Conservation (phyloP, 2,329 filamentous ascomycete species). For the Allantophomopsis lycopodina region DNA sequence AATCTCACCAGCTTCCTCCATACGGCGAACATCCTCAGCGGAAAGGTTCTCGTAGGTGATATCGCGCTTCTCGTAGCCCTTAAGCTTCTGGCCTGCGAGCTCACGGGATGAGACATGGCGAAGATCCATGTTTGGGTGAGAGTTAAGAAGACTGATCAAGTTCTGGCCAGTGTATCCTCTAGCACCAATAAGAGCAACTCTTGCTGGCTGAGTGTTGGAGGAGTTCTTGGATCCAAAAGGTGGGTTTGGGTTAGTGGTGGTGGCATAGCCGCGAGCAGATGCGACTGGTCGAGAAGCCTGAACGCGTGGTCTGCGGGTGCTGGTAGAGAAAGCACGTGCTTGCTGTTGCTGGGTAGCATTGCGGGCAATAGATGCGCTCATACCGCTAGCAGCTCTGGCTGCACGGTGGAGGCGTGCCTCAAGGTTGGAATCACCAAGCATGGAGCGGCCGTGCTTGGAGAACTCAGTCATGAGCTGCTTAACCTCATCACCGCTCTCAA, state of each 20-base stretch:
- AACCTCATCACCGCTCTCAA: constrained; percentile 70
- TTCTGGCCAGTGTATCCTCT: constrained; percentile 91
- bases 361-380: constrained; percentile 32
- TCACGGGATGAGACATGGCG: constrained; percentile 88
- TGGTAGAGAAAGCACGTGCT: constrained; percentile 55
- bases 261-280: constrained; percentile 36
- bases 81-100: constrained; percentile 70
- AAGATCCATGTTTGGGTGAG: constrained; percentile 81
- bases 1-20: constrained; percentile 73
- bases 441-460: constrained; percentile 64
- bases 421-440: constrained; percentile 82
- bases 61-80: constrained; percentile 83
- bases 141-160: constrained; percentile 74
- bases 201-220: constrained; percentile 65
- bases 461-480: constrained; percentile 78
- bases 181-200: constrained; percentile 78
- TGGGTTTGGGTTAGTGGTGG: constrained; percentile 75
- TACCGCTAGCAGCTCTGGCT: constrained; percentile 52
- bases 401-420: constrained; percentile 74
- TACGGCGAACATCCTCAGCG: constrained; percentile 71
- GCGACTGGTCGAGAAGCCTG: constrained; percentile 4
- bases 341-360: constrained; percentile 39
- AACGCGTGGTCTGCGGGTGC: constrained; percentile 24
- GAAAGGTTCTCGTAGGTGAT: constrained; percentile 86
- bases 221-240: constrained; percentile 80